phyloP scores from a whole-genome alignment of 257 asterid species.

The Solanum habrochaites region DNA sequence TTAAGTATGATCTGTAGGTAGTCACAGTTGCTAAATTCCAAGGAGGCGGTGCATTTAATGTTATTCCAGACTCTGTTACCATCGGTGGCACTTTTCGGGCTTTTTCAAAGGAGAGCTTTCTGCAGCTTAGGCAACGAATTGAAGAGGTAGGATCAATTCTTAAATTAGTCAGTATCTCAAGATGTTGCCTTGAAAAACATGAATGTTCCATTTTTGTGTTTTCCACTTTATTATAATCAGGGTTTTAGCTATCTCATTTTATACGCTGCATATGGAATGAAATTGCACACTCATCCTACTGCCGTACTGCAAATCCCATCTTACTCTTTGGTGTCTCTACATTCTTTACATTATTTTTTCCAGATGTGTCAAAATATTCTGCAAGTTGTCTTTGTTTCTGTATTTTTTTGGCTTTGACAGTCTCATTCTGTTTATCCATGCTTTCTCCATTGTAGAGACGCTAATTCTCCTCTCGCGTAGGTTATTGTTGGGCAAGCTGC shows the following conservation, averaged over 20 bases:
- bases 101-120: constrained; percentile 57
- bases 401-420: not conserved
- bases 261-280: not conserved
- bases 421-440: not conserved
- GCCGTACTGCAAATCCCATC: not conserved
- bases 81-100: constrained; percentile 94
- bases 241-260: not conserved
- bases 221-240: not conserved
- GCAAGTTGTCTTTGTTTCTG: not conserved
- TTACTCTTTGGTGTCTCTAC: not conserved
- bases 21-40: constrained; percentile 76
- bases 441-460: not conserved
- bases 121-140: constrained; percentile 59
- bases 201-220: not conserved
- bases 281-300: not conserved
- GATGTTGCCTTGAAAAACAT: not conserved
- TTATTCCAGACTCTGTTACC: constrained; percentile 86
- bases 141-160: constrained; percentile 41
- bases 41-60: constrained; percentile 91
- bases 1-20: constrained; percentile 33
- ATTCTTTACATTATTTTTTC: not conserved
- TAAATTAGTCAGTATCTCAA: not conserved
- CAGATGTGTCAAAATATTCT: not conserved
- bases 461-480: constrained; percentile 19
- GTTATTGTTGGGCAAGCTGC: constrained; percentile 76